phyloP scores from a whole-genome alignment of 192 early-diverging fungal genomes.

The Coemansia pectinata region DNA sequence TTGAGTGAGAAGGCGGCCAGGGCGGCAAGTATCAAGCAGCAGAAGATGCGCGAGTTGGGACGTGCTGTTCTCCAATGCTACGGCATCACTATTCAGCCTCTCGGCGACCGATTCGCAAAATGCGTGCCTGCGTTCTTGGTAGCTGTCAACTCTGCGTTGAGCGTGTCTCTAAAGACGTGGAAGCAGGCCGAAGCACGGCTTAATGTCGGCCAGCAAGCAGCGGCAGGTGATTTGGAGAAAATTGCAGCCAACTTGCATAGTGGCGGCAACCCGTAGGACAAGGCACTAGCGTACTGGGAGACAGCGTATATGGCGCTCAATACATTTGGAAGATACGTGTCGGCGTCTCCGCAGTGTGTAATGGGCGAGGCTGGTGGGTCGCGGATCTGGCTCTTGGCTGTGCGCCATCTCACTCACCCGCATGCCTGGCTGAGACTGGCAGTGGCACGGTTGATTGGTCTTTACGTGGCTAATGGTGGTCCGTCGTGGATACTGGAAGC shows the following conservation, averaged over 20 bases:
- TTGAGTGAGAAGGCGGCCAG: constrained; percentile 8
- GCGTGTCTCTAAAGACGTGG: constrained; percentile 47
- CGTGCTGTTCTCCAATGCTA: constrained; percentile 82
- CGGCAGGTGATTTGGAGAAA: constrained; percentile 39
- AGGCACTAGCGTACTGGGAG: constrained; percentile 73
- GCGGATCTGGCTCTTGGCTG: constrained; percentile 68
- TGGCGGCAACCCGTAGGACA: constrained; percentile 50
- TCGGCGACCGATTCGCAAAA: constrained; percentile 62
- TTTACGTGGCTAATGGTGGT: constrained; percentile 73
- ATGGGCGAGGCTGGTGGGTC: constrained; percentile 54
- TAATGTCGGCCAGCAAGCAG: constrained; percentile 22
- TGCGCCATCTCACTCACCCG: constrained; percentile 77
- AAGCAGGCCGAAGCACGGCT: constrained; percentile 48
- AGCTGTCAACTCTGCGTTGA: constrained; percentile 57
- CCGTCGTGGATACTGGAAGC: constrained; percentile 55
- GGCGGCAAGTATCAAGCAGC: constrained; percentile 6
- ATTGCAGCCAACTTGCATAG: constrained; percentile 55
- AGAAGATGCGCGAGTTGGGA: constrained; percentile 64
- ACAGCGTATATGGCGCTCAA: constrained; percentile 79
- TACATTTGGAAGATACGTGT: constrained; percentile 71
- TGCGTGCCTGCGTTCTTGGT: constrained; percentile 57
- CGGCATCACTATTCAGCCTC: constrained; percentile 79
- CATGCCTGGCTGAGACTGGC: constrained; percentile 87
- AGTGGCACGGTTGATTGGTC: constrained; percentile 70
- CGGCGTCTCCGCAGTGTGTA: constrained; percentile 55